Base-by-base conservation (phyloP, 345 rosid species). In the Orychophragmus violaceus region DNA sequence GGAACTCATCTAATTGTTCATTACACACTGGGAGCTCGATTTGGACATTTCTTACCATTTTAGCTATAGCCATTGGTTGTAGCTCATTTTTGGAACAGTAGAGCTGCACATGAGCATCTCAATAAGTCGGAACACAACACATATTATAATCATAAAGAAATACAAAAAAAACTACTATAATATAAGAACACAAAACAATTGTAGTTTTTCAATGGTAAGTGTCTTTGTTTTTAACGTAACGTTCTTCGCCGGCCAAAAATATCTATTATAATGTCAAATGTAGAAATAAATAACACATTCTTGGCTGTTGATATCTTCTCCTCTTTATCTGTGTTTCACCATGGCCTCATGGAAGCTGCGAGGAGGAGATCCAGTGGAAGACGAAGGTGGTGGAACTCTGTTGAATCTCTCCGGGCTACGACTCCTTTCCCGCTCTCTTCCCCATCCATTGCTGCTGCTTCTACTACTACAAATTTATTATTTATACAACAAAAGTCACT, bases 261-360 rank as follows among this genome's bases (percentile, higher is more conserved):
- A 37, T 5, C 7, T 36, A 59, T 69, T 59, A 29, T 60, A 29
- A 36, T 61, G 45, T 70, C 18, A n/a, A 17, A 35, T 30, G 6
- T 28, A 6, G 35, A 30, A 30, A 30, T 30, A 30, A 30, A 42
- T 11, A 67, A 56, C 45, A 67, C 71, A 8, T 44, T 44, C 53
- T 25, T 46, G 22, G 8, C 39, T 46, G 14, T 14, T 44, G 35
- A 3, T 36, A 4, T 17, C 18, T 22, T 56, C 55, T 8, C 6
- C 4, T 3, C 5, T 29, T 39, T 5, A 65, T 23, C 57, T 58
- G 24, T 64, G 74, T 33, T 62, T 62, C 55, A 53, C 84, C 88
- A 88, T 86, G n/a, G 71, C 24, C 82, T 80, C 89, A 65, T 90
- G 97, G 77, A 85, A 87, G 71, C 91, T 83, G 24, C 78, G 82